Percentiles rank a stretch among this genome's conserved stretches.
phyloP scores from a whole-genome alignment of 1,284 basidiomycete genomes.

The Cryptococcus sp. region DNA sequence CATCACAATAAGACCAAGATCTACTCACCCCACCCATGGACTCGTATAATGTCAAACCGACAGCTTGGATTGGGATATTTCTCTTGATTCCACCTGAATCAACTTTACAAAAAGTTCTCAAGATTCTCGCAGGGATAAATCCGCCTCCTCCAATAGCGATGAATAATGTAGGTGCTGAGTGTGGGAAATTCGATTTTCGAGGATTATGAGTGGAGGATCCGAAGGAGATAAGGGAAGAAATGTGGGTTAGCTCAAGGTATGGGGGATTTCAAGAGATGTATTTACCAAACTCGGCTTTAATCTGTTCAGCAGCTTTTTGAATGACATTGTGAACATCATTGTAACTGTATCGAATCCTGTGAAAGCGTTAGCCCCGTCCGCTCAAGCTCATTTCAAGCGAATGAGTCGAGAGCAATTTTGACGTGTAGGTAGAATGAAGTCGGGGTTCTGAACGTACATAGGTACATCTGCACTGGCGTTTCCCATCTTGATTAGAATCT shows the following conservation, averaged over 20 bases:
- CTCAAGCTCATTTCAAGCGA: no score
- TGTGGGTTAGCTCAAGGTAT: neutral
- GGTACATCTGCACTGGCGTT: neutral
- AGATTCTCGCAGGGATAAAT: slow-evolving; percentile 88
- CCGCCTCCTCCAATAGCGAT: slow-evolving; percentile 57
- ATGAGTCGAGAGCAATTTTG: no score
- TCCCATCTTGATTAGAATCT: neutral
- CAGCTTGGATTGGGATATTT: slow-evolving; percentile 82
- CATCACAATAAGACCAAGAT: neutral
- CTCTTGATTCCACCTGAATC: slow-evolving; percentile 58
- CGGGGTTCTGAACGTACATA: neutral
- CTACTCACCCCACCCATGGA: slow-evolving; percentile 59
- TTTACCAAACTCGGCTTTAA: slow-evolving; percentile 46
- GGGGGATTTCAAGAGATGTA: slow-evolving; percentile 1
- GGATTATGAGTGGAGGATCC: neutral
- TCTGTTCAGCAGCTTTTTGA: slow-evolving; percentile 38
- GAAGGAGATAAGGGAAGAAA: neutral
- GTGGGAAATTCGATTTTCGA: neutral
- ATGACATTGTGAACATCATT: slow-evolving; percentile 48
- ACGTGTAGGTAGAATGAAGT: no score
- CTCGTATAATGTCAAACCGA: slow-evolving; percentile 89
- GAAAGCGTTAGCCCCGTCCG: neutral
- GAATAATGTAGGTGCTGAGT: slow-evolving; percentile 32
- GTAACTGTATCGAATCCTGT: slow-evolving; percentile 43
- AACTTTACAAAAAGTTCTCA: slow-evolving; percentile 84